Evolutionary conservation across 352 stramenopile genomes (phyloP).

Genomic region (Phytopythium litorale): DNA sequence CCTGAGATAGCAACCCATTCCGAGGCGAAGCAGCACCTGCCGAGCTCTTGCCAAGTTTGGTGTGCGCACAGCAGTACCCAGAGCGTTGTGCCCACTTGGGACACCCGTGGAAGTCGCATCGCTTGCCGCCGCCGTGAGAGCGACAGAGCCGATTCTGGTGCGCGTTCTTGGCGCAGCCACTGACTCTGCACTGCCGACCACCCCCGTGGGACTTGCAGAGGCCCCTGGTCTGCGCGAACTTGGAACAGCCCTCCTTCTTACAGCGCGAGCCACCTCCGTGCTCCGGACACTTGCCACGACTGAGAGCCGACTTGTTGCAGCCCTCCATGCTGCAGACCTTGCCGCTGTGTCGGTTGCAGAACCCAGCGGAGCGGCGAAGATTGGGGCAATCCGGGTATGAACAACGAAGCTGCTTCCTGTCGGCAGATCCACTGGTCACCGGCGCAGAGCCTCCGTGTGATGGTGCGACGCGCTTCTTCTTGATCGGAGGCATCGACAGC

Average conservation of each 20-base stretch:
- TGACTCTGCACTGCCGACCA: constrained; percentile 69
- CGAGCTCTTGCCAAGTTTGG: constrained; percentile 44
- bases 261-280: constrained; percentile 84
- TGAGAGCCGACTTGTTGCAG: constrained; percentile 76
- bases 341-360: constrained; percentile 80
- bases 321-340: constrained; percentile 67
- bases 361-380: constrained; percentile 66
- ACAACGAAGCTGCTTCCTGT: constrained; percentile 70
- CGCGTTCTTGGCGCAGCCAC: constrained; percentile 77
- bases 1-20: neutral
- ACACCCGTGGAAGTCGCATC: constrained; percentile 74
- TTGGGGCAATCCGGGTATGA: constrained; percentile 77
- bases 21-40: neutral
- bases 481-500: constrained; percentile 70
- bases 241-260: constrained; percentile 78
- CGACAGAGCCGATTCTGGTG: constrained; percentile 83
- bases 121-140: constrained; percentile 78
- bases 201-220: constrained; percentile 86
- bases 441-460: constrained; percentile 6
- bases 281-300: constrained; percentile 78
- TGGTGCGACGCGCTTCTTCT: constrained; percentile 49
- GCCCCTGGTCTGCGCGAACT: constrained; percentile 79
- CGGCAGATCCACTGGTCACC: constrained; percentile 12
- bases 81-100: constrained; percentile 84
- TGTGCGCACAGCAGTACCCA: constrained; percentile 82